phyloP scores from a whole-genome alignment of 2,329 filamentous ascomycete genomes.

The Xylariaceae sp. region DNA sequence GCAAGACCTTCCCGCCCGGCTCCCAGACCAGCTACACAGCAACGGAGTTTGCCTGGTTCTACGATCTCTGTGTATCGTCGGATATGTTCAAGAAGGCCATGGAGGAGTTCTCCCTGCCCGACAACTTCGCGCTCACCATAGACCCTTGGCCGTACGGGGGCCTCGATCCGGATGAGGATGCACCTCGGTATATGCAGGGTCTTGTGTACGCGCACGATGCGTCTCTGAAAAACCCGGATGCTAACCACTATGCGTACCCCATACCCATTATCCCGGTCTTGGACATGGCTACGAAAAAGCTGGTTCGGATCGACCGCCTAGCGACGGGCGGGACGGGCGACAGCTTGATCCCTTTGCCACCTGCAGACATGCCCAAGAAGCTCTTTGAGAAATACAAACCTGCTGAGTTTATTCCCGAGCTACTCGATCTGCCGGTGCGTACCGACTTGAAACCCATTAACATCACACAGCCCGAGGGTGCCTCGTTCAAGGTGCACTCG shows the following conservation, averaged over 20 bases:
- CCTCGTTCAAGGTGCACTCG: slow-evolving; percentile 32
- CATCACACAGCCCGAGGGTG: slow-evolving; percentile 56
- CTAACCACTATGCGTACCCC: slow-evolving; percentile 60
- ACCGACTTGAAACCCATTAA: slow-evolving; percentile 64
- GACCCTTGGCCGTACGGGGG: slow-evolving; percentile 66
- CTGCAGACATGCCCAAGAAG: slow-evolving; percentile 37
- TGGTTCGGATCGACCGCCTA: slow-evolving; percentile 55
- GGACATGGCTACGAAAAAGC: slow-evolving; percentile 50
- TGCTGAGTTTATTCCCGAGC: slow-evolving; percentile 48
- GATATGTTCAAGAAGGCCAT: slow-evolving; percentile 45
- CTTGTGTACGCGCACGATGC: slow-evolving; percentile 46
- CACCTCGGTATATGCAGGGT: slow-evolving; percentile 46
- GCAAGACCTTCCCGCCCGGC: slow-evolving; percentile 27
- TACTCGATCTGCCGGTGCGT: slow-evolving; percentile 45
- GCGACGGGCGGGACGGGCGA: slow-evolving; percentile 47
- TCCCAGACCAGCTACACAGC: slow-evolving; percentile 38
- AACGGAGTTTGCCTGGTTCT: slow-evolving; percentile 40
- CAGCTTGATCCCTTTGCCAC: slow-evolving; percentile 35
- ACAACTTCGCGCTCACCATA: slow-evolving; percentile 42
- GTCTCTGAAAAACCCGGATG: slow-evolving; percentile 45
- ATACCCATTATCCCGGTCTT: slow-evolving; percentile 57
- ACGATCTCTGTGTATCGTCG: slow-evolving; percentile 40
- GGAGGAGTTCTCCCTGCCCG: slow-evolving; percentile 44
- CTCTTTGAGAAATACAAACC: slow-evolving; percentile 41
- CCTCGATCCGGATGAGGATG: slow-evolving; percentile 37